phyloP scores from a whole-genome alignment of 2,329 filamentous ascomycete genomes.

The Sporothrix luriei region DNA sequence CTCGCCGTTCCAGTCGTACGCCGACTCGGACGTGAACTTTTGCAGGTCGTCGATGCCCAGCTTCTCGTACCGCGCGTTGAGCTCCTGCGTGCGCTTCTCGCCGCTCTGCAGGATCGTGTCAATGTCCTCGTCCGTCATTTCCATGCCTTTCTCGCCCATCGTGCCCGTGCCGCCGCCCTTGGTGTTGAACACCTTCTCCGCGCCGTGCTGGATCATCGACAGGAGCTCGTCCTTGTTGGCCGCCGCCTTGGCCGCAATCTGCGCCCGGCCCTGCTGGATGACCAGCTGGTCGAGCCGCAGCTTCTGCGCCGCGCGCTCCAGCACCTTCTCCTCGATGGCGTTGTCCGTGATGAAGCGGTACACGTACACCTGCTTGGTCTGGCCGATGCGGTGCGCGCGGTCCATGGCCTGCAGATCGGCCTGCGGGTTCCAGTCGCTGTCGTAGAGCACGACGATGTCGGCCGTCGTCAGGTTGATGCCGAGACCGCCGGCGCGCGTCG shows the following conservation, averaged over 20 bases:
- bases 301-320: slow-evolving; percentile 96
- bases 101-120: slow-evolving; percentile 84
- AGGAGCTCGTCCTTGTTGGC: slow-evolving; percentile 95
- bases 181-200: slow-evolving; percentile 85
- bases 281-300: slow-evolving; percentile 94
- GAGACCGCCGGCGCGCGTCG: slow-evolving; percentile 90
- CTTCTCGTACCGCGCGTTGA: slow-evolving; percentile 94
- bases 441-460: slow-evolving; percentile 94
- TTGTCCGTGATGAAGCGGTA: slow-evolving; percentile 98
- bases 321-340: slow-evolving; percentile 96
- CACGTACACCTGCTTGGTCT: slow-evolving; percentile 96
- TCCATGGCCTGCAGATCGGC: slow-evolving; percentile 99
- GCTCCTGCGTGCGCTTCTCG: slow-evolving; percentile 82
- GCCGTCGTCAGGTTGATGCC: slow-evolving; percentile 96
- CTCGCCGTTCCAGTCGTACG: slow-evolving; percentile 98
- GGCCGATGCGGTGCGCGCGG: slow-evolving; percentile 94
- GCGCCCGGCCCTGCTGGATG: slow-evolving; percentile 94
- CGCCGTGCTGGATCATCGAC: slow-evolving; percentile 98
- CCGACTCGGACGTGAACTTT: slow-evolving; percentile 95
- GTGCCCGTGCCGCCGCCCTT: slow-evolving; percentile 66
- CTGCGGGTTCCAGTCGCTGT: slow-evolving; percentile 99
- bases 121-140: slow-evolving; percentile 84
- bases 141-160: slow-evolving; percentile 60
- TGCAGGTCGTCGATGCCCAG: slow-evolving; percentile 95
- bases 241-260: slow-evolving; percentile 85